phyloP scores from a whole-genome alignment of 2,329 filamentous ascomycete genomes.

The Ceratocystis cacaofunesta region DNA sequence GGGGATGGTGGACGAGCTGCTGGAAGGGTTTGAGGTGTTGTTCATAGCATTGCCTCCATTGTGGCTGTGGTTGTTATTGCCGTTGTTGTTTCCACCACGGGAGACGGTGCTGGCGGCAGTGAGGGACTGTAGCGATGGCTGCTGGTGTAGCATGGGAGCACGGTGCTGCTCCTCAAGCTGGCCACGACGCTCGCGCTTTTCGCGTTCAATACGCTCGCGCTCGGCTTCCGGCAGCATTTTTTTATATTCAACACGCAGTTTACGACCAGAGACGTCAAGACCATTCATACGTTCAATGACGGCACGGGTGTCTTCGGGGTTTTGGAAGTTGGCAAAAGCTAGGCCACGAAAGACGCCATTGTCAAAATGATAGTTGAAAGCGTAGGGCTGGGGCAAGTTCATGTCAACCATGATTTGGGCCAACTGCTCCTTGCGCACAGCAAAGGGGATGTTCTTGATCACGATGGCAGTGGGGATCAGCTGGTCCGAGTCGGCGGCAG shows the following conservation, averaged over 20 bases:
- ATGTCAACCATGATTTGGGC: slow-evolving; percentile 88
- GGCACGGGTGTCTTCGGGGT: slow-evolving; percentile 76
- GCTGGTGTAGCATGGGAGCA: slow-evolving; percentile 60
- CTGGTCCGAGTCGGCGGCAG: slow-evolving; percentile 53
- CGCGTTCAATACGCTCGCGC: slow-evolving; percentile 86
- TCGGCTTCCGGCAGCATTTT: slow-evolving; percentile 96
- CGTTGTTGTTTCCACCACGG: background rate
- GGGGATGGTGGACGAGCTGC: slow-evolving; percentile 22
- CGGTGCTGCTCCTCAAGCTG: slow-evolving; percentile 96
- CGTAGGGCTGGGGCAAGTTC: slow-evolving; percentile 85
- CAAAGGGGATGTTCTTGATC: slow-evolving; percentile 98
- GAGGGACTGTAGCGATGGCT: slow-evolving; percentile 74
- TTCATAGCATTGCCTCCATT: background rate
- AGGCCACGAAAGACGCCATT: slow-evolving; percentile 92
- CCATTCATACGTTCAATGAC: slow-evolving; percentile 94
- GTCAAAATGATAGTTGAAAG: slow-evolving; percentile 99
- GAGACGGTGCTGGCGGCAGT: slow-evolving; percentile 20
- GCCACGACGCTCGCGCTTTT: slow-evolving; percentile 89
- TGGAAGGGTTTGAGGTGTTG: slow-evolving; percentile 6
- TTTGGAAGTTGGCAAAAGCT: slow-evolving; percentile 97
- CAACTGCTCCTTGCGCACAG: slow-evolving; percentile 91
- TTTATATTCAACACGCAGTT: slow-evolving; percentile 95
- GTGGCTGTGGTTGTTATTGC: slow-evolving; percentile 6
- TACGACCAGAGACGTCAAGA: slow-evolving; percentile 85
- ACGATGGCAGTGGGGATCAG: slow-evolving; percentile 96